A percentile compares a stretch with the other conserved stretches of the same genome.
phyloP scores from a whole-genome alignment of 345 rosid species.

The Salix brachista region DNA sequence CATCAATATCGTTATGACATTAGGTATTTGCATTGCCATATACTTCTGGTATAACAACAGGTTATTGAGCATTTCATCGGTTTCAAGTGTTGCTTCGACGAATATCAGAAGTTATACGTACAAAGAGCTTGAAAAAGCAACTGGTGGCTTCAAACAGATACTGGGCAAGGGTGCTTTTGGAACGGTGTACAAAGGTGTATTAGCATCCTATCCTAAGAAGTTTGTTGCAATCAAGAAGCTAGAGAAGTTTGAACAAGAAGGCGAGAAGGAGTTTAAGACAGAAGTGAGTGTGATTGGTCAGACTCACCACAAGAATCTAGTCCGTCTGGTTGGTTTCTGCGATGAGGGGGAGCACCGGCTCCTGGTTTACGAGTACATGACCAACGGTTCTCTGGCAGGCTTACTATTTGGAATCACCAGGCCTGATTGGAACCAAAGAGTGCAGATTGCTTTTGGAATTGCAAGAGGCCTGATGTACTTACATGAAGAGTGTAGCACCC shows the following conservation, averaged over 20 bases:
- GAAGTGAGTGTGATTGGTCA: constrained; percentile 1
- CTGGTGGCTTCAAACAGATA: constrained; percentile 30
- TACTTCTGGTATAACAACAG: too few species aligned
- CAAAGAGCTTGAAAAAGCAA: constrained; percentile 14
- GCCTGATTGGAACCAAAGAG: not conserved
- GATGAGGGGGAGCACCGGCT: not conserved
- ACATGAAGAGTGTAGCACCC: not conserved
- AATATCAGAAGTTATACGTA: too few species aligned
- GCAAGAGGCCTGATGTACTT: not conserved
- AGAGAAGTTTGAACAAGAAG: not conserved
- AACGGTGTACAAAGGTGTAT: constrained; percentile 2
- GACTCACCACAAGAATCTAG: constrained; percentile 3
- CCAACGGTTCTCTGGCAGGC: not conserved
- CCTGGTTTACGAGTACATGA: not conserved
- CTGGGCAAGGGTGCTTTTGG: constrained; percentile 45
- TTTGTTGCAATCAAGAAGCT: not conserved
- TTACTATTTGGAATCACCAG: not conserved
- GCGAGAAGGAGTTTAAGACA: not conserved
- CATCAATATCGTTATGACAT: too few species aligned
- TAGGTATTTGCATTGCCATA: too few species aligned
- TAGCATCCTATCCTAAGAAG: not conserved
- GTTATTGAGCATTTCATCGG: too few species aligned
- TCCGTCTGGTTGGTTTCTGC: not conserved
- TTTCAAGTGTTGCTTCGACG: too few species aligned
- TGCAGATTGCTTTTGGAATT: not conserved